These are phyloP conservation scores for Clonostachys rhizophaga DNA, from an alignment of 2,329 filamentous ascomycete genomes.

Conservation along the genomic window DNA sequence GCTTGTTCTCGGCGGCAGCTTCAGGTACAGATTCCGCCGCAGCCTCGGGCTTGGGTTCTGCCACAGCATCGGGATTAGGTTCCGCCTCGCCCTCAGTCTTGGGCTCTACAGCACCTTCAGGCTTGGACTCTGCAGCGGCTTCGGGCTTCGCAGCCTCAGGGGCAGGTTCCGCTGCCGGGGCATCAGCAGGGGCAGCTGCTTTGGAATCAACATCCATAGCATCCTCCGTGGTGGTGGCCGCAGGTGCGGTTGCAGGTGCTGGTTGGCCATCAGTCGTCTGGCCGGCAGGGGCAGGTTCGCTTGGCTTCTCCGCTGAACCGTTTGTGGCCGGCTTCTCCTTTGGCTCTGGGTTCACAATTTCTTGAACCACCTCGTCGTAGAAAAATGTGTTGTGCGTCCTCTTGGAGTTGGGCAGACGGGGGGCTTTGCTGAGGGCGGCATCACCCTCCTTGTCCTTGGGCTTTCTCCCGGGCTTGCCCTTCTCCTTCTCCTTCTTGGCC, in stretches of 20 bases:
- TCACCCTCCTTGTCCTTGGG: constrained; percentile 53
- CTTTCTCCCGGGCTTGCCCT: constrained; percentile 55
- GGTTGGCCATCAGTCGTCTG: neutral
- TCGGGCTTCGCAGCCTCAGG: constrained; percentile 6
- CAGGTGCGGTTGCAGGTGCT: neutral
- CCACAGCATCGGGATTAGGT: neutral
- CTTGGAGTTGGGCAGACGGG: constrained; percentile 68
- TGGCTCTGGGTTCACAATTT: constrained; percentile 38
- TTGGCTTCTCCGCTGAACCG: constrained; percentile 2
- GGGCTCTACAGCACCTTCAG: constrained; percentile 6
- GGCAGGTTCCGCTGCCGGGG: constrained; percentile 2
- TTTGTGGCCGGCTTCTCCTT: constrained; percentile 10
- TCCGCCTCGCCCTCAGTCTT: constrained; percentile 8
- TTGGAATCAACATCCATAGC: constrained; percentile 4
- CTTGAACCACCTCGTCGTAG: constrained; percentile 64
- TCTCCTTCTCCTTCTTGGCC: constrained; percentile 78
- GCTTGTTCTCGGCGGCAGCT: constrained; percentile 13
- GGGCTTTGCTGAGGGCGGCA: constrained; percentile 45
- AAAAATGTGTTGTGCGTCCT: constrained; percentile 65
- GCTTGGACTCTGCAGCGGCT: constrained; percentile 10
- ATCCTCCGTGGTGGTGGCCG: constrained; percentile 3
- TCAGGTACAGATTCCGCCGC: neutral
- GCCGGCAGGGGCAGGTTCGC: neutral
- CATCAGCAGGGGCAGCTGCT: neutral
- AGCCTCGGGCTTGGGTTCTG: neutral